phyloP scores from a whole-genome alignment of 306 rosid species.

The Ziziphus jujuba region DNA sequence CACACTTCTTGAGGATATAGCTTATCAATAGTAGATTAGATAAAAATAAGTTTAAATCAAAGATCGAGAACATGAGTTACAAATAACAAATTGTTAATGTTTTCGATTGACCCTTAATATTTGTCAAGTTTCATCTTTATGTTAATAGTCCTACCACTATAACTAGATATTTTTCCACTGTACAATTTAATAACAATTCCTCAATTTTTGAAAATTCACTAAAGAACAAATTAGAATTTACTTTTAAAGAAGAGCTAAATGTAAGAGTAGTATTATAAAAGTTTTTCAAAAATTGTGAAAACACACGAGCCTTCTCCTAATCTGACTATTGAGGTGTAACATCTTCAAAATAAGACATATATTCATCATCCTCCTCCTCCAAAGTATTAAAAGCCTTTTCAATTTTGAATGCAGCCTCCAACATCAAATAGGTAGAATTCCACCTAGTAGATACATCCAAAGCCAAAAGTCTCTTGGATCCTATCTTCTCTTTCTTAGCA shows the following conservation, averaged over 20 bases:
- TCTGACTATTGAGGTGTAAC: background rate
- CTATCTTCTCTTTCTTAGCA: background rate
- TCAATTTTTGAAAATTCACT: background rate
- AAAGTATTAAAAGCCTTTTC: conserved; percentile 1
- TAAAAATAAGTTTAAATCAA: background rate
- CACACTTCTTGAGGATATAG: background rate
- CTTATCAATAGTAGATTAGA: background rate
- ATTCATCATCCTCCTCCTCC: background rate
- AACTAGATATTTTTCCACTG: background rate
- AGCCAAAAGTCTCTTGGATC: background rate
- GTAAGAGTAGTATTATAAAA: conserved; percentile 3
- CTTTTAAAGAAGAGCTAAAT: background rate
- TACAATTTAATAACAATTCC: background rate
- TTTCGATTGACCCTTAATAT: background rate
- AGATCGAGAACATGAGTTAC: background rate
- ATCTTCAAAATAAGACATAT: background rate
- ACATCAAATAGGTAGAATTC: conserved; percentile 13
- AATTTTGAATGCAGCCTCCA: background rate
- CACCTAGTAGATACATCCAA: conserved; percentile 3
- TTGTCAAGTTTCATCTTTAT: background rate
- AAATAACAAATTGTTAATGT: background rate
- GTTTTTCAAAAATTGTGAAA: background rate
- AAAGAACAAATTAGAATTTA: conserved; percentile 2
- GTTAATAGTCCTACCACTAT: background rate
- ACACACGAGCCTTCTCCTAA: background rate